phyloP scores from a whole-genome alignment of 805 yeast genomes.

The Pichia californica region DNA sequence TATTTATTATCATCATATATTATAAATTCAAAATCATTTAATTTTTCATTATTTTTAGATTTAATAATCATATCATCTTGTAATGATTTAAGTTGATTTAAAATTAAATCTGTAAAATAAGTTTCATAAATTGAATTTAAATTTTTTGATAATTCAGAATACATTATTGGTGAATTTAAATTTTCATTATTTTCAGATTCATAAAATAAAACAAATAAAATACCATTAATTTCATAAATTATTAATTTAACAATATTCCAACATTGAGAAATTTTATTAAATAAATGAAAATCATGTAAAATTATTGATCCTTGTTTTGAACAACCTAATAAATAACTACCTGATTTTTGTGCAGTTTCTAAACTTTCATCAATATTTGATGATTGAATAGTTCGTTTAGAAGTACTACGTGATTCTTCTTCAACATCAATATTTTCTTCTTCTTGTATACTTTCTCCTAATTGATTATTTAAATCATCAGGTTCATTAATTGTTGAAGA shows the following conservation, averaged over 20 bases:
- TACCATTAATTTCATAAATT: constrained; percentile 28
- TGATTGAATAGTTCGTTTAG: background rate
- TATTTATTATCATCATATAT: constrained; percentile 18
- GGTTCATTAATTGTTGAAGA: background rate
- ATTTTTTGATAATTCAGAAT: constrained; percentile 12
- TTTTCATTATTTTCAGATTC: constrained; percentile 5
- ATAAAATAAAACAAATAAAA: constrained; percentile 21
- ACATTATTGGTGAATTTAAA: constrained; percentile 5
- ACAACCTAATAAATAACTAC: constrained; percentile 23
- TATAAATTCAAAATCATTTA: constrained; percentile 19
- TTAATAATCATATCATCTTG: constrained; percentile 13
- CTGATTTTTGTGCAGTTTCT: constrained; percentile 13
- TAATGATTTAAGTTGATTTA: constrained; percentile 20
- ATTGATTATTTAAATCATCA: background rate
- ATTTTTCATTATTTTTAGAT: background rate
- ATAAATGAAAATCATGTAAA: constrained; percentile 13
- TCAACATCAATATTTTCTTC: background rate
- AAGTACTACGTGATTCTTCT: constrained; percentile 5
- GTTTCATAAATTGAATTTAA: constrained; percentile 19
- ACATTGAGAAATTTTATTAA: background rate
- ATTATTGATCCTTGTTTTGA: constrained; percentile 16
- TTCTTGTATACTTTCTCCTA: background rate
- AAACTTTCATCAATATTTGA: constrained; percentile 9
- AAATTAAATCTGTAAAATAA: constrained; percentile 23
- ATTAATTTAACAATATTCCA: constrained; percentile 15